These are phyloP conservation scores for Xylariaceae sp. DNA, from an alignment of 2,329 filamentous ascomycete species.

Conservation along the genomic window DNA sequence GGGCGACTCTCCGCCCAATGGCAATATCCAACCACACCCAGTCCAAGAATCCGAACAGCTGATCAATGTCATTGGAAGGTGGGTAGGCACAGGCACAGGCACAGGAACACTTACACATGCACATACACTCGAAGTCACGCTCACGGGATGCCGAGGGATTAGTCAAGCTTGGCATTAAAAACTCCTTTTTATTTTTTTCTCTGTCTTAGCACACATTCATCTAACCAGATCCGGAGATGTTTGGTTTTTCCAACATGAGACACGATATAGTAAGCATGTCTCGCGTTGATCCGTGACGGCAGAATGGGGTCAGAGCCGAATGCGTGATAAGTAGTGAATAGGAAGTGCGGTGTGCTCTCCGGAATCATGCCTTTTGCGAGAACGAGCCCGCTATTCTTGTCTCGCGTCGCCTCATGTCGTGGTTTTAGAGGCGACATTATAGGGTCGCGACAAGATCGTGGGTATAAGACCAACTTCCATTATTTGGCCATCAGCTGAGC, in stretches of 20 bases:
- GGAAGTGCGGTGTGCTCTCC: not conserved
- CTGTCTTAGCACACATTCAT: not conserved
- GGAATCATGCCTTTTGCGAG: not conserved
- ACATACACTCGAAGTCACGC: not conserved
- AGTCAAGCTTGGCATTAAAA: too few relatives aligned
- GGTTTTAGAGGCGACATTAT: not conserved
- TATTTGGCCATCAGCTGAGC: not conserved
- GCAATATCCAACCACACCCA: too few relatives aligned
- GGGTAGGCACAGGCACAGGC: not conserved
- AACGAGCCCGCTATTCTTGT: not conserved
- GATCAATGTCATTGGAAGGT: not conserved
- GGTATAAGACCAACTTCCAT: not conserved
- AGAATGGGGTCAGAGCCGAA: not conserved
- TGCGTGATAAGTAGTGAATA: not conserved
- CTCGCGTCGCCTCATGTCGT: not conserved
- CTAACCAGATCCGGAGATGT: not conserved
- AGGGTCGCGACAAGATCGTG: not conserved
- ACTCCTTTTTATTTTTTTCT: too few relatives aligned
- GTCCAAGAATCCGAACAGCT: too few relatives aligned
- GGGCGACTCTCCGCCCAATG: too few relatives aligned
- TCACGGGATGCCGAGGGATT: not conserved
- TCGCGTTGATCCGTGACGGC: not conserved
- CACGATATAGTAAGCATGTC: not conserved
- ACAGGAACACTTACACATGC: not conserved
- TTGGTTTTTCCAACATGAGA: not conserved